Evolutionary conservation across 352 stramenopile species (phyloP).

Genomic region (Globisporangium recalcitrans): DNA sequence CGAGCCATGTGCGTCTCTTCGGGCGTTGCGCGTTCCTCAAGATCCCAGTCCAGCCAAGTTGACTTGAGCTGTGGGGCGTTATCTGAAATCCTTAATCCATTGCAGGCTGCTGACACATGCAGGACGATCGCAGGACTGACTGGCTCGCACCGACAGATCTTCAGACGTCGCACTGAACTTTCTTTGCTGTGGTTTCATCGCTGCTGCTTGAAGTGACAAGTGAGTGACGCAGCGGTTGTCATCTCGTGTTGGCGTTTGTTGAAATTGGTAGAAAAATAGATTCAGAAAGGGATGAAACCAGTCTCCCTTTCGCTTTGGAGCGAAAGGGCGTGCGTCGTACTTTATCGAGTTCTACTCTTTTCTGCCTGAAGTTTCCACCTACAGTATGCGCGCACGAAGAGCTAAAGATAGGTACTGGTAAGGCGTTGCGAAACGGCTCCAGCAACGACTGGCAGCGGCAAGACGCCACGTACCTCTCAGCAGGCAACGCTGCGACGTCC

Average conservation of each 20-base stretch:
- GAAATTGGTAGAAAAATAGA: conserved; percentile 11
- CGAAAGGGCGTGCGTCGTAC: conserved; percentile 16
- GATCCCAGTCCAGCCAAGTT: neutral
- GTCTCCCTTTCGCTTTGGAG: conserved; percentile 4
- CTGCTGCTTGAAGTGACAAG: conserved; percentile 1
- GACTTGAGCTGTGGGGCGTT: neutral
- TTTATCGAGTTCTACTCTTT: neutral
- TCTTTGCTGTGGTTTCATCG: neutral
- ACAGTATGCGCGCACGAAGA: neutral
- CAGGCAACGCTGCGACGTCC: neutral
- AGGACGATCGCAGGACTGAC: neutral
- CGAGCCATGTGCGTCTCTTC: neutral
- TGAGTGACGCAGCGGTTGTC: conserved; percentile 6
- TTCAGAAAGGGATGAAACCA: conserved; percentile 13
- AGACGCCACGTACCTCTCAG: conserved; percentile 9
- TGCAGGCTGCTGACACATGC: neutral
- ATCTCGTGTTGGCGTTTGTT: conserved; percentile 1
- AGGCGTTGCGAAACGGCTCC: neutral
- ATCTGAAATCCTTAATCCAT: neutral
- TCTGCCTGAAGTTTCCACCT: neutral
- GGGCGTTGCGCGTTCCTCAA: neutral
- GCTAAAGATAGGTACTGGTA: conserved; percentile 2
- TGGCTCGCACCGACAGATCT: neutral
- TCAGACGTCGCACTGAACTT: neutral
- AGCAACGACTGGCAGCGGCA: conserved; percentile 9